Conservation (phyloP, 2,329 filamentous ascomycete genomes). For the Fusarium tjaetaba region DNA sequence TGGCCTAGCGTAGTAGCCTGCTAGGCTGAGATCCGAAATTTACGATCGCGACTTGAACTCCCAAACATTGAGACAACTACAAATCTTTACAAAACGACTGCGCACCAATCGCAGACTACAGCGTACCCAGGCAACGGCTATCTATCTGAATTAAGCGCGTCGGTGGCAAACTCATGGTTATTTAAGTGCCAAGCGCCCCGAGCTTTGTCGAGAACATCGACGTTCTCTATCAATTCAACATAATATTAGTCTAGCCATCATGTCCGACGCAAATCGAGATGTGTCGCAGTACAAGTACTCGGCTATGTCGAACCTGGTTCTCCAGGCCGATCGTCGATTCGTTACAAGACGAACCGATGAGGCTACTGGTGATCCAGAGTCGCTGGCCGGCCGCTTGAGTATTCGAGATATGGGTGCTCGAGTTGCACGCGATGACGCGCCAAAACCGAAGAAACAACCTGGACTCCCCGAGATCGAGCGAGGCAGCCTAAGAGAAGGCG, state of each 20-base stretch:
- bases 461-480: conserved; percentile 77
- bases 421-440: conserved; percentile 80
- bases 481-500: conserved; percentile 80
- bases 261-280: conserved; percentile 82
- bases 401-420: conserved; percentile 94
- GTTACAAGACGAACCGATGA: conserved; percentile 93
- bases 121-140: conserved; percentile 31
- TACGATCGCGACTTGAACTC: conserved; percentile 44
- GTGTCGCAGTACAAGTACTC: conserved; percentile 99
- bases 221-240: conserved; percentile 44
- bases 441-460: conserved; percentile 80
- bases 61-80: conserved; percentile 29
- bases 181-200: conserved; percentile 47
- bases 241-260: conserved; percentile 56
- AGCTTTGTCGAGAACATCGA: conserved; percentile 52
- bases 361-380: conserved; percentile 96
- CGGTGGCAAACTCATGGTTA: conserved; percentile 48
- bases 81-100: conserved; percentile 36
- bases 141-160: conserved; percentile 15
- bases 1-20: conserved; percentile 31
- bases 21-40: conserved; percentile 50
- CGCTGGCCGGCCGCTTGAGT: conserved; percentile 90
- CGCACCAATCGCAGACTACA: conserved; percentile 38
- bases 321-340: conserved; percentile 98
- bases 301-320: conserved; percentile 99